These are phyloP conservation scores for Didymella arachidicola DNA, from an alignment of 2,329 filamentous ascomycete genomes.

Conservation along the genomic window DNA sequence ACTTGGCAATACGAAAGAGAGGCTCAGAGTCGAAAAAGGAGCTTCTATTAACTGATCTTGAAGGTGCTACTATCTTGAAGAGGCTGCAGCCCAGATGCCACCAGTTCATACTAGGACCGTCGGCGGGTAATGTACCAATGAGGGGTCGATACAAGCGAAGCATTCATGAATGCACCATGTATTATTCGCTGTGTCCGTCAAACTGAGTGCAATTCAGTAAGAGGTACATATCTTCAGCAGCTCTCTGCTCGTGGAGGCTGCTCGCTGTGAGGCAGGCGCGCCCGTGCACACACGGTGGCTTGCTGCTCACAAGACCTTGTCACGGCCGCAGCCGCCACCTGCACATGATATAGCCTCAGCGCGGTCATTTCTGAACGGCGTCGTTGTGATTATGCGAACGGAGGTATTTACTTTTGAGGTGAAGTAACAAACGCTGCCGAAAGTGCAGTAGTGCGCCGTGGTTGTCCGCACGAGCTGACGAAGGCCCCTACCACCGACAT, in stretches of 20 bases:
- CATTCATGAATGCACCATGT: too few relatives aligned
- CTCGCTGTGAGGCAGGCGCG: background rate
- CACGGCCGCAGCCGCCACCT: background rate
- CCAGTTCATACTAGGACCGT: background rate
- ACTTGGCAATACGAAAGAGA: background rate
- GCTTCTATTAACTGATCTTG: background rate
- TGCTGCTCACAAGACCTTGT: slow-evolving; percentile 4
- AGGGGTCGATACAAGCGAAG: background rate
- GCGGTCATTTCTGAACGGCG: background rate
- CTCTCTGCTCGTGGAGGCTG: background rate
- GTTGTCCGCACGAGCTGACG: slow-evolving; percentile 21
- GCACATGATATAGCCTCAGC: background rate
- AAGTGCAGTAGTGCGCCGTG: slow-evolving; percentile 22
- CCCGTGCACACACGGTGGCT: background rate
- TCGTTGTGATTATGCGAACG: background rate
- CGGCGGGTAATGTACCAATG: slow-evolving; percentile 10
- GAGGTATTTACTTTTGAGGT: background rate
- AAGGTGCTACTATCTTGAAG: background rate
- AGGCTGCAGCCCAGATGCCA: slow-evolving; percentile 1
- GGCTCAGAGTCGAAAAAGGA: too few relatives aligned
- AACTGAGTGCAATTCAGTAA: background rate
- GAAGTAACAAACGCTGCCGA: slow-evolving; percentile 11
- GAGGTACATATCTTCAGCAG: background rate
- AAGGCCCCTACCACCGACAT: slow-evolving; percentile 18
- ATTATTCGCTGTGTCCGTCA: background rate